phyloP scores from a whole-genome alignment of 441 rosid species.

The Monsonia emarginata region DNA sequence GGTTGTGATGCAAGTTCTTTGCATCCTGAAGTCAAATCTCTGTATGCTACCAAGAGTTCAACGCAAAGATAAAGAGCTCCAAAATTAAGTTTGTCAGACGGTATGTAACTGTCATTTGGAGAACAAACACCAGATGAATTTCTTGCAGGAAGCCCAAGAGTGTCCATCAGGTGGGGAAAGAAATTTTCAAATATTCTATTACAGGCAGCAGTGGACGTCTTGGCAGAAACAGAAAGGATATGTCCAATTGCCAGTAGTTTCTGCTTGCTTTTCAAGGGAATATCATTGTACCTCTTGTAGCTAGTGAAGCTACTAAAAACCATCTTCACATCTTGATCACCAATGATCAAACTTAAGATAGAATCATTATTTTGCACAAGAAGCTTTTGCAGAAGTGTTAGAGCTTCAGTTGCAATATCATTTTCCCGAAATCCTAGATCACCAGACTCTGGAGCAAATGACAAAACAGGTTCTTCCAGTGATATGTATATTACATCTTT shows the following conservation, averaged over 20 bases:
- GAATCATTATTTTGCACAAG: slow-evolving; percentile 41
- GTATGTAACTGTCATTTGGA: slow-evolving; percentile 20
- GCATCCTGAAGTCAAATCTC: slow-evolving; percentile 38
- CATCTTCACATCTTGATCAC: slow-evolving; percentile 48
- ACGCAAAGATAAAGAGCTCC: slow-evolving; percentile 64
- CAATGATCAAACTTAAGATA: slow-evolving; percentile 39
- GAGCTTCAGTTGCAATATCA: slow-evolving; percentile 54
- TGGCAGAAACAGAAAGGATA: slow-evolving; percentile 56
- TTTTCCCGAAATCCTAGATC: slow-evolving; percentile 30
- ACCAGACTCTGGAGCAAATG: slow-evolving; percentile 38
- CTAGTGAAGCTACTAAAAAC: slow-evolving; percentile 39
- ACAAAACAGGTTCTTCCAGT: slow-evolving; percentile 26
- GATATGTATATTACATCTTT: slow-evolving; percentile 52
- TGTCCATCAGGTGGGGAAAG: slow-evolving; percentile 46
- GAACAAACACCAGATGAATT: slow-evolving; percentile 25
- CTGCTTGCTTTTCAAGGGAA: slow-evolving; percentile 45
- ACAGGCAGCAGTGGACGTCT: slow-evolving; percentile 53
- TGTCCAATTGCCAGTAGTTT: slow-evolving; percentile 49
- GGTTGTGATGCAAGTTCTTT: slow-evolving; percentile 21
- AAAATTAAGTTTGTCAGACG: slow-evolving; percentile 31
- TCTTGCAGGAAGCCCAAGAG: slow-evolving; percentile 37
- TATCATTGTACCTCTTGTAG: slow-evolving; percentile 33
- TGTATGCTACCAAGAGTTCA: slow-evolving; percentile 60
- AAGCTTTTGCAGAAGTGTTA: slow-evolving; percentile 45
- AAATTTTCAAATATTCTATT: slow-evolving; percentile 41